A percentile compares a stretch with the other conserved stretches of the same genome.
These are phyloP conservation scores for Arabidopsis thaliana DNA, from an alignment of 345 rosid species.

Conservation along the genomic window TAIR10.1 NC_003074.8:21661001-21661500, in stretches of 20 bases:
- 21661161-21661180: constrained; percentile 94
- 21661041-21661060: constrained; percentile 6
- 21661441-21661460: constrained; percentile 97
- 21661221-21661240: constrained; percentile 58
- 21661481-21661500: constrained; percentile 25
- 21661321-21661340: neutral
- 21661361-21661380: constrained; percentile 82
- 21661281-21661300: constrained; percentile 15
- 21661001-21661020: constrained; percentile 86
- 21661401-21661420: constrained; percentile 74
- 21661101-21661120: constrained; percentile 83
- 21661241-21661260: constrained; percentile 99
- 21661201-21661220: constrained; percentile 75
- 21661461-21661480: constrained; percentile 55
- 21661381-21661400: constrained; percentile 91
- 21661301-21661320: neutral
- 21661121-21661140: constrained; percentile 95
- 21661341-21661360: constrained; percentile 90
- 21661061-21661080: neutral
- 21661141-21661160: constrained; percentile 92
- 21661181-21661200: constrained; percentile 83
- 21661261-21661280: constrained; percentile 49
- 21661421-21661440: constrained; percentile 83
- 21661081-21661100: neutral
- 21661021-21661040: neutral